These are phyloP conservation scores for Adenanthera pavonina DNA, from an alignment of 306 rosid genomes.

Conservation along the genomic window DNA sequence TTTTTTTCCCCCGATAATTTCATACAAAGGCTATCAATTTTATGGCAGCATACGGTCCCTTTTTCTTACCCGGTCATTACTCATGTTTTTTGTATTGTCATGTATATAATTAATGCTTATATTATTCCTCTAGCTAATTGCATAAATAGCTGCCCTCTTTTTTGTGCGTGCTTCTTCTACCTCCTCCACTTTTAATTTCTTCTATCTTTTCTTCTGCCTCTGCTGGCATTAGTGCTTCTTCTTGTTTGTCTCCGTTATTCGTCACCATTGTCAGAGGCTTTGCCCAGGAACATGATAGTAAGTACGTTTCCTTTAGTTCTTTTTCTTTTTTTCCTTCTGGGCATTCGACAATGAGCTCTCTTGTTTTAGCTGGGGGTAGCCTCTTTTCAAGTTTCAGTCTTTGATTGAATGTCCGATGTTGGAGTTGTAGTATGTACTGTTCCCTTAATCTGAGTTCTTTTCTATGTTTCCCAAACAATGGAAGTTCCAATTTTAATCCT, in stretches of 20 bases:
- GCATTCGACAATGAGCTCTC: slow-evolving; percentile 31
- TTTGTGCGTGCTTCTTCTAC: slow-evolving; percentile 40
- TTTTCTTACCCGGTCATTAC: slow-evolving; percentile 16
- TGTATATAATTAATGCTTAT: slow-evolving; percentile 68
- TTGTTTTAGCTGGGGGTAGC: slow-evolving; percentile 1
- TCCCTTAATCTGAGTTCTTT: slow-evolving; percentile 28
- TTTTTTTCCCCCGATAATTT: neutral
- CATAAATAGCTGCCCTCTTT: slow-evolving; percentile 47
- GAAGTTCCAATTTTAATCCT: neutral
- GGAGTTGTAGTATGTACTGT: slow-evolving; percentile 25
- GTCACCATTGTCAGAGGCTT: slow-evolving; percentile 59
- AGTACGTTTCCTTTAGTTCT: slow-evolving; percentile 77
- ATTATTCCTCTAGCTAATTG: slow-evolving; percentile 41
- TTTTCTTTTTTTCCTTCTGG: slow-evolving; percentile 30
- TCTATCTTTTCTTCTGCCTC: slow-evolving; percentile 26
- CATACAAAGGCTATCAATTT: slow-evolving; percentile 60
- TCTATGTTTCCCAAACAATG: neutral
- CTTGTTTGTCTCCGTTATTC: slow-evolving; percentile 52
- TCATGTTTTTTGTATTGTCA: slow-evolving; percentile 45
- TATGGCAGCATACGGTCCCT: neutral
- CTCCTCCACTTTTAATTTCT: neutral
- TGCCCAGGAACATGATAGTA: slow-evolving; percentile 95
- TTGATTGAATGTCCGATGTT: slow-evolving; percentile 38
- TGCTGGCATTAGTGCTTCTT: slow-evolving; percentile 42
- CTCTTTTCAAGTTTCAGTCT: slow-evolving; percentile 34